Base-by-base conservation (phyloP, 2,329 filamentous ascomycete species). In the Exophiala alcalophila region DNA sequence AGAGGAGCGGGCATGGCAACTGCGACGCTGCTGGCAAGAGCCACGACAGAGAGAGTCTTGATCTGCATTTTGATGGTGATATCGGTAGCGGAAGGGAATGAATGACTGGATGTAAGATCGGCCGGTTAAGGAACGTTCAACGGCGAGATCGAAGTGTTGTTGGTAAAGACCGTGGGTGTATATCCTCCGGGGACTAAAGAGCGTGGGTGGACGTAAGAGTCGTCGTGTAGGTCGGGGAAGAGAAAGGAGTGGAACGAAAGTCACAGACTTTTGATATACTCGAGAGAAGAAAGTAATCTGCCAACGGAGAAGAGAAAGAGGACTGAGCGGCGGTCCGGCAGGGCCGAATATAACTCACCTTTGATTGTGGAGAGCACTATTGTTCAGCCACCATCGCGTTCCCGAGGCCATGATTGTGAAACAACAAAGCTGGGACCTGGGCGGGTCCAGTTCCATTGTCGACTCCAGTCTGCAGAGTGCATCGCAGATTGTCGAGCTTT, bases 41-140 rank as follows among this genome's bases (percentile, higher is more conserved):
- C 54, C 33, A 65, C 40, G 26, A 60, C 38, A 37, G 62, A 61
- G 49, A 65, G 26, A 25, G 45, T 44, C 40, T 53, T 50, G 42
- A 52, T 7, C 29, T 47, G 31, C 53, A 55, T 55, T 14, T 53
- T 47, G 24, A 34, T 40, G 3, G 15, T 33, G 18, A 30, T 20
- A n/a, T n/a, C n/a, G n/a, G n/a, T n/a, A n/a, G n/a, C n/a, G n/a
- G n/a, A 14, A 30, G 14, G 26, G 27, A 43, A 25, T 1, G 39
- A 23, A 21, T 11, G 34, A 32, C 29, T 19, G 12, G 20, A 28
- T 27, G 18, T n/a, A 30, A 38, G 32, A 27, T 44, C 29, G 23
- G 30, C 30, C 36, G 15, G 14, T 25, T 15, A 26, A 42, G 30
- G 44, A 31, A 36, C 15, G 40, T 41, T 32, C 12, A 33, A 32